Evolutionary conservation across 352 stramenopile genomes (phyloP).

Genomic region (Pythium biforme): DNA sequence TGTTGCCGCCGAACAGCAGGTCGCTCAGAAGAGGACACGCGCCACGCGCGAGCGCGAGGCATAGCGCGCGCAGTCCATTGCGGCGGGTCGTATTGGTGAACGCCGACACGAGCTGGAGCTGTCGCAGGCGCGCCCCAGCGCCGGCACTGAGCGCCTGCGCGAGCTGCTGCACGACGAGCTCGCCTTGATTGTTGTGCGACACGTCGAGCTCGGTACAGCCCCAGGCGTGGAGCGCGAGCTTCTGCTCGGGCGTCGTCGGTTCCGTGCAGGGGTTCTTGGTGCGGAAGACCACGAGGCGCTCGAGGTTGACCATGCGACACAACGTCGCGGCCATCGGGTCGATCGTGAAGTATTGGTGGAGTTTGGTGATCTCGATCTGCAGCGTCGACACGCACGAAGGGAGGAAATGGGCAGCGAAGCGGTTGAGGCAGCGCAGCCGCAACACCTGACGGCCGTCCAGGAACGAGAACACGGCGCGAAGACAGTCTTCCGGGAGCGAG

Average conservation of each 20-base stretch:
- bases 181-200: conserved; percentile 52
- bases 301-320: conserved; percentile 49
- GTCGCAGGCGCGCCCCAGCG: conserved; percentile 39
- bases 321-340: conserved; percentile 30
- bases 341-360: conserved; percentile 32
- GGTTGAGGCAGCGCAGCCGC: conserved; percentile 45
- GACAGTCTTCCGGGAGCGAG: conserved; percentile 43
- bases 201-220: conserved; percentile 57
- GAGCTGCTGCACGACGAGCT: conserved; percentile 48
- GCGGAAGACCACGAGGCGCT: conserved; percentile 61
- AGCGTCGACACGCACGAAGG: conserved; percentile 50
- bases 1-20: conserved; percentile 65
- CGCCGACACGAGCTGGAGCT: conserved; percentile 67
- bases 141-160: conserved; percentile 36
- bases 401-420: conserved; percentile 46
- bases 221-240: conserved; percentile 58
- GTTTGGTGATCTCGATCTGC: conserved; percentile 46
- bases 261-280: conserved; percentile 18
- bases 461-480: conserved; percentile 55
- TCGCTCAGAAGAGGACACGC: conserved; percentile 53
- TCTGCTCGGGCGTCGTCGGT: conserved; percentile 24
- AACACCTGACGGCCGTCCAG: conserved; percentile 61
- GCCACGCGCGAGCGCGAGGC: conserved; percentile 38
- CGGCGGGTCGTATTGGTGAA: conserved; percentile 65
- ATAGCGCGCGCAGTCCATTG: conserved; percentile 47